Base-by-base conservation (phyloP, 179 eudicot species). In the Drosera spatulata region DNA sequence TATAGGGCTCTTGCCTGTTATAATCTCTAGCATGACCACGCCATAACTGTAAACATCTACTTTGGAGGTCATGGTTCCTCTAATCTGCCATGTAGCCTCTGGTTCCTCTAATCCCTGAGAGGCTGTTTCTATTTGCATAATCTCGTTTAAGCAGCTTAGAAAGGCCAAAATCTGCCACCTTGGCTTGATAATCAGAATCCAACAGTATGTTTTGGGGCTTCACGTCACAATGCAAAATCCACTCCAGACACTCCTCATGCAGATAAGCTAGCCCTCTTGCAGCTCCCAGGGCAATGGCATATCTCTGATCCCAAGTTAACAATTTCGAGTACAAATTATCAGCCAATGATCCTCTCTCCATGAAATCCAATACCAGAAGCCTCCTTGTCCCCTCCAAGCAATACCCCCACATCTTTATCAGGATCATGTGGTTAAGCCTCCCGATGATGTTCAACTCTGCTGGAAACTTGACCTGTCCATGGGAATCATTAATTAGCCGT, bases 161-260 rank as follows among this genome's bases (percentile, higher is more conserved):
- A 10, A 72, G 53, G 7, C 71, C 76, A 33, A 72, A 72, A 50
- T 72, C 76, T 41, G 72, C 68, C 59, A 72, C 69, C 58, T 59
- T 72, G 62, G 72, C 62, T n/a, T 59, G 53, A 43, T 10, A 63
- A 12, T 67, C 12, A 15, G 61, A 55, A 3, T 61, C 65, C 50
- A 61, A 61, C 7, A 61, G 65, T 53, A 61, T 45, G 37, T 61
- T 61, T 15, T 62, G 69, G 14, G 72, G 69, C 58, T 72, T 73
- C 15, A 73, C 69, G 50, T 68, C 73, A 38, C 77, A 73, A 8
- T 73, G 72, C 2, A 73, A 40, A 38, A 68, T 50, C 73, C 69
- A 73, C 6, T 73, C 77, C 59, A 73, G 22, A 66, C 73, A 73
- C 53, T 68, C 77, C 6, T 73, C 69, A 41, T 73, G 69, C 22